These are phyloP conservation scores for Cryptococcus neoformans DNA, from an alignment of 1,284 basidiomycete genomes.

Conservation along the genomic window DNA sequence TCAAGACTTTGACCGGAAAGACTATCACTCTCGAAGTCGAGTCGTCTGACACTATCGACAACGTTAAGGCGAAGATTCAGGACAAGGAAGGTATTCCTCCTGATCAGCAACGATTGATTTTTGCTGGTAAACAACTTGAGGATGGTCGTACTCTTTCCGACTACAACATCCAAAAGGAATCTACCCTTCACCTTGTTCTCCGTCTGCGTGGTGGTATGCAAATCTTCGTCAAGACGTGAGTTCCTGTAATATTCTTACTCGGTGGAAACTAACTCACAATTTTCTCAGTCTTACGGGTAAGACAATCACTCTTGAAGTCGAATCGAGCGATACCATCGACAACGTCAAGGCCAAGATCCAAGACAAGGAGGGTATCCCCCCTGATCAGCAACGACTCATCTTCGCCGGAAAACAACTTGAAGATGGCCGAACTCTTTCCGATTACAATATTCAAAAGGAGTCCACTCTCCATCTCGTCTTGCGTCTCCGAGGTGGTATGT, in stretches of 20 bases:
- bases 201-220: conserved; percentile 94
- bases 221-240: conserved; percentile 47
- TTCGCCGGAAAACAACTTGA: conserved; percentile 86
- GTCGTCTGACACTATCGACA: conserved; percentile 55
- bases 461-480: conserved; percentile 81
- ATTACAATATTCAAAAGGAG: conserved; percentile 56
- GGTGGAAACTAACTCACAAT: conserved; percentile 58
- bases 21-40: conserved; percentile 53
- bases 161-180: conserved; percentile 93
- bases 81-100: conserved; percentile 69
- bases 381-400: conserved; percentile 66
- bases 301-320: neutral
- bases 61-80: conserved; percentile 55
- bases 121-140: conserved; percentile 91
- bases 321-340: too few species aligned
- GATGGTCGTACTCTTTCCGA: conserved; percentile 81
- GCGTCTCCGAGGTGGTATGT: conserved; percentile 43
- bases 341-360: too few species aligned
- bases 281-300: conserved; percentile 64
- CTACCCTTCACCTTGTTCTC: conserved; percentile 92
- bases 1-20: conserved; percentile 95
- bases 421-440: conserved; percentile 69
- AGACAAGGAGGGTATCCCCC: conserved; percentile 64
- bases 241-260: conserved; percentile 56
- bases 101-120: conserved; percentile 63